Conservation (phyloP, 768 basidiomycete genomes). For the Trametes cubensis region DNA sequence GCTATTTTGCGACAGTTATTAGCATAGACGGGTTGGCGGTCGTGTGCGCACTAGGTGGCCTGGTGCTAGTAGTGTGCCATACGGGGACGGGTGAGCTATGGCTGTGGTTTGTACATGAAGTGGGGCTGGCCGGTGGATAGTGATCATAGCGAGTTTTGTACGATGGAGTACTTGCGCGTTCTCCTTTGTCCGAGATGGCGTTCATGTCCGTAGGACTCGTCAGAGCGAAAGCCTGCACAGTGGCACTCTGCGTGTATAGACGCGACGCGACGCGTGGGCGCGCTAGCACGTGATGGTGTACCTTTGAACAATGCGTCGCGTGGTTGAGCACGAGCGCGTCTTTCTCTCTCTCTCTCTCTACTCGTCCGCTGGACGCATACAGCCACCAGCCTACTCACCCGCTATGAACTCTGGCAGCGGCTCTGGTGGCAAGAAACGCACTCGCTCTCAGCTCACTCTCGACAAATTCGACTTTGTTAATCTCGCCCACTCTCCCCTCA, state of each 20-base stretch:
- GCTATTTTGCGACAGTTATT: conserved; percentile 44
- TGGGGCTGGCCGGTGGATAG: too few relatives aligned
- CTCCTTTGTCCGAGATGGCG: too few relatives aligned
- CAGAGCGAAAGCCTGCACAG: too few relatives aligned
- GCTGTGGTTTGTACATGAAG: too few relatives aligned
- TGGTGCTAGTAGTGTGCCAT: conserved; percentile 40
- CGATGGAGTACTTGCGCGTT: too few relatives aligned
- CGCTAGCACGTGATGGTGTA: neutral
- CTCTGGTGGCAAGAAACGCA: conserved; percentile 15
- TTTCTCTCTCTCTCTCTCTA: neutral
- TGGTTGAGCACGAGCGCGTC: neutral
- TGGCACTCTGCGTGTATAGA: neutral
- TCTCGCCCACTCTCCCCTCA: conserved; percentile 13
- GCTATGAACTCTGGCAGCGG: neutral
- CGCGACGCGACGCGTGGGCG: conserved; percentile 3
- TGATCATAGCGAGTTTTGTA: too few relatives aligned
- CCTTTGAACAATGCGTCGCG: neutral
- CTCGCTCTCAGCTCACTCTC: conserved; percentile 19
- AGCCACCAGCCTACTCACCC: neutral
- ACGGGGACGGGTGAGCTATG: conserved; percentile 40
- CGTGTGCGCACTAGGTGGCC: conserved; percentile 35
- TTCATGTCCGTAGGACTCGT: too few relatives aligned
- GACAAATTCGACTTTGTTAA: conserved; percentile 2
- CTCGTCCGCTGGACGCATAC: neutral
- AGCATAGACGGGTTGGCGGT: conserved; percentile 45